Evolutionary conservation across 1,284 basidiomycete genomes (phyloP).

Genomic region (Stereum hirsutum): DNA sequence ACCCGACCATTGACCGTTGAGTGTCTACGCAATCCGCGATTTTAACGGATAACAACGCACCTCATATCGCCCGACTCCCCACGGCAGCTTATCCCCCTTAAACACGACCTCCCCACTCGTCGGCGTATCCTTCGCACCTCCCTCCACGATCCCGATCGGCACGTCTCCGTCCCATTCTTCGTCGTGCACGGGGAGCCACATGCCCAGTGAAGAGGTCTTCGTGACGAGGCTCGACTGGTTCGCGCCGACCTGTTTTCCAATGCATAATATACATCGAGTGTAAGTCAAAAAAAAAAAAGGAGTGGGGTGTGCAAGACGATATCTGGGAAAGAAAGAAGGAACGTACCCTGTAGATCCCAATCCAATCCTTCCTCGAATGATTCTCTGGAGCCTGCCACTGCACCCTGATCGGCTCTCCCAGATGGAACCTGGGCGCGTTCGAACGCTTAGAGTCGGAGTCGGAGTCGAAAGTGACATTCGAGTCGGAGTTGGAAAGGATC

Average conservation of each 20-base stretch:
- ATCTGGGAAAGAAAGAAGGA: neutral
- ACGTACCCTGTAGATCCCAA: slow-evolving; percentile 80
- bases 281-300: neutral
- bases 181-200: slow-evolving; percentile 88
- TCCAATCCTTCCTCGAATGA: slow-evolving; percentile 96
- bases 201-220: slow-evolving; percentile 78
- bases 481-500: slow-evolving; percentile 43
- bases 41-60: slow-evolving; percentile 25
- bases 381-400: slow-evolving; percentile 82
- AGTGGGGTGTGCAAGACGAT: neutral
- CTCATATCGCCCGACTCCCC: slow-evolving; percentile 85
- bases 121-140: slow-evolving; percentile 31
- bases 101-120: slow-evolving; percentile 71
- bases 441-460: no score
- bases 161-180: slow-evolving; percentile 92
- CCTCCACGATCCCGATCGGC: slow-evolving; percentile 36
- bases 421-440: slow-evolving; percentile 59
- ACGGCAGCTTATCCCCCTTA: slow-evolving; percentile 73
- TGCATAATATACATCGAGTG: slow-evolving; percentile 1
- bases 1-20: no score
- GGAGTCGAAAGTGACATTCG: no score
- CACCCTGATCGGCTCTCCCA: slow-evolving; percentile 85
- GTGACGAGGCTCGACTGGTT: slow-evolving; percentile 81
- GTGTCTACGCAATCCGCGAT: no score
- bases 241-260: slow-evolving; percentile 59